Conservation (phyloP, 805 yeast species). For the Candida nonsorbophila region DNA sequence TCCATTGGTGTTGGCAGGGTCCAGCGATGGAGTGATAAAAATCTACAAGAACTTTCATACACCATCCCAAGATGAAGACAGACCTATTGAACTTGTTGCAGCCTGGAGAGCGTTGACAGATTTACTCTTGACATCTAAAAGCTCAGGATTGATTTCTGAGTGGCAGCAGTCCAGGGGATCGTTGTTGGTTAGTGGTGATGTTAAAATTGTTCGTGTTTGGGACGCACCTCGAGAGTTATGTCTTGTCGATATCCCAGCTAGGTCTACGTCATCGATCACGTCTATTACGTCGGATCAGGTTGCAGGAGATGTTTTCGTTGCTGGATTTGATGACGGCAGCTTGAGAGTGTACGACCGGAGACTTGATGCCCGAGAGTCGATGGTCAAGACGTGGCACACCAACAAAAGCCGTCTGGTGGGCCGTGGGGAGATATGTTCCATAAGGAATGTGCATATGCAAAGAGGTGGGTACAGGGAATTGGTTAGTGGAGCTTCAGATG, state of each 20-base stretch:
- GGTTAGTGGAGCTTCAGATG: conserved; percentile 78
- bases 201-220: conserved; percentile 87
- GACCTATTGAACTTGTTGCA: conserved; percentile 56
- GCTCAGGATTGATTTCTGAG: conserved; percentile 80
- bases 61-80: conserved; percentile 16
- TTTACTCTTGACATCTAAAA: conserved; percentile 70
- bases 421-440: conserved; percentile 39
- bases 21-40: conserved; percentile 91
- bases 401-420: conserved; percentile 7
- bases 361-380: conserved; percentile 74
- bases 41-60: conserved; percentile 74
- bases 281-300: conserved; percentile 92
- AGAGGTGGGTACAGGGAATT: conserved; percentile 93
- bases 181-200: conserved; percentile 89
- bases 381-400: conserved; percentile 75
- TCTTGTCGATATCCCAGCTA: conserved; percentile 81
- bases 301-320: conserved; percentile 83
- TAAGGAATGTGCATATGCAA: conserved; percentile 86
- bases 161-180: conserved; percentile 98
- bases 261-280: conserved; percentile 85
- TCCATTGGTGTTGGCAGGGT: conserved; percentile 79
- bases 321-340: conserved; percentile 90
- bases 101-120: conserved; percentile 95
- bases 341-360: conserved; percentile 89
- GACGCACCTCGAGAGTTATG: conserved; percentile 94